Evolutionary conservation across 1,284 basidiomycete species (phyloP).

Genomic region (Pseudozyma hubeiensis): DNA sequence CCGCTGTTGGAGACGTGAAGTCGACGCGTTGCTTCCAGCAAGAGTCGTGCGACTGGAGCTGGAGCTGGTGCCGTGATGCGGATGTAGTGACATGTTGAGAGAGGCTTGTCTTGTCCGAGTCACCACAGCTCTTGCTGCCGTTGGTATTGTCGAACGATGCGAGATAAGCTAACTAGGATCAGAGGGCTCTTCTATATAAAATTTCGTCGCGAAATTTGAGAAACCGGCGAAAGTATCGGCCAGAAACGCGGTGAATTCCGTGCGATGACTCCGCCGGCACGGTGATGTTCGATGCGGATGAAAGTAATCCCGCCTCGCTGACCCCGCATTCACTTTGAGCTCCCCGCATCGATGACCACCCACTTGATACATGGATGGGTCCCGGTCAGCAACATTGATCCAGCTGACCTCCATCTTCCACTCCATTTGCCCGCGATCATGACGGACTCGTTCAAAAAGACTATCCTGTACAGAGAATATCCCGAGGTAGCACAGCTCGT

Average conservation of each 20-base stretch:
- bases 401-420: background rate
- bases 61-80: background rate
- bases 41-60: slow-evolving; percentile 10
- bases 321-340: background rate
- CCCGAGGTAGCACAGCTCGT: slow-evolving; percentile 26
- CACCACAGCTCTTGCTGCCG: background rate
- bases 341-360: background rate
- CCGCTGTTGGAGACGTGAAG: slow-evolving; percentile 18
- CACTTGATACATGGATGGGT: background rate
- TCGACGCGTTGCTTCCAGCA: slow-evolving; percentile 3
- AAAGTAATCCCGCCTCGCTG: slow-evolving; percentile 2
- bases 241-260: slow-evolving; percentile 3
- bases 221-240: slow-evolving; percentile 7
- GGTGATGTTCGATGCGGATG: background rate
- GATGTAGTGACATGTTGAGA: slow-evolving; percentile 13
- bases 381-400: background rate
- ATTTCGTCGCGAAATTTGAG: background rate
- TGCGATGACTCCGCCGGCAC: background rate
- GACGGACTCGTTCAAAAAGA: slow-evolving; percentile 14
- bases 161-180: background rate
- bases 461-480: slow-evolving; percentile 25
- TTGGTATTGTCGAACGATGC: background rate
- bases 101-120: background rate
- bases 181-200: background rate
- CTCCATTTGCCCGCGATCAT: slow-evolving; percentile 7